Base-by-base conservation (phyloP, 345 rosid species). In the Murraya koenigii region DNA sequence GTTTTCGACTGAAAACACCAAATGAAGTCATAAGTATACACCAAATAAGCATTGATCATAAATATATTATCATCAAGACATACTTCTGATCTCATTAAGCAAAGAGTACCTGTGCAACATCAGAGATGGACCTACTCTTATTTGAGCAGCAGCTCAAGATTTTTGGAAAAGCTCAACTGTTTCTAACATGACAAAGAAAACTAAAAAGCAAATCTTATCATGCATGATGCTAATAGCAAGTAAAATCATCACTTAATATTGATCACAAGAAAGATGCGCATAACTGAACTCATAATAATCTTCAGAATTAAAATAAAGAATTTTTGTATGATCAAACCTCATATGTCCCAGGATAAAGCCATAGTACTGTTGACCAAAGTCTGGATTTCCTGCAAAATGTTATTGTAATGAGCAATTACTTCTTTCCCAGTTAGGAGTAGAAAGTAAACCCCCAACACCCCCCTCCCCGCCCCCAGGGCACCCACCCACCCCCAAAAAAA, bases 311-410 rank as follows among this genome's bases (percentile, higher is more conserved):
- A 68, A 14, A 28, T 9, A 60, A 73, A 55, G 62, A 33, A 39
- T 44, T 30, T 5, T 19, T 36, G 66, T 7, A 74, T 22, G 59
- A 63, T 25, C 84, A 58, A 26, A 89, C 97, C 94, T 96, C 98
- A 60, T 92, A 94, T 17, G 64, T 82, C 77, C 97, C 98, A 1
- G 99, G 97, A 89, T 96, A 96, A n/a, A 96, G 95, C 97, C 98
- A 94, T 49, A 96, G 86, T 79, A 85, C 82, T 20, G 90, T 86
- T 23, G 98, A 89, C 99, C 98, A 92, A 56, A 77, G 65, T 74
- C 78, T 85, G 69, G 88, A 82, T 84, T 83, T 88, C 88, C 97
- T 94, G 93, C 80, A 80, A 75, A 71, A 69, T 32, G 26, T 68
- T 58, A 77, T 55, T 70, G 10, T 5, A n/a, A 41, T 58, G 33